Base-by-base conservation (phyloP, 129 eudicot species). In the Lactuca saligna region DNA sequence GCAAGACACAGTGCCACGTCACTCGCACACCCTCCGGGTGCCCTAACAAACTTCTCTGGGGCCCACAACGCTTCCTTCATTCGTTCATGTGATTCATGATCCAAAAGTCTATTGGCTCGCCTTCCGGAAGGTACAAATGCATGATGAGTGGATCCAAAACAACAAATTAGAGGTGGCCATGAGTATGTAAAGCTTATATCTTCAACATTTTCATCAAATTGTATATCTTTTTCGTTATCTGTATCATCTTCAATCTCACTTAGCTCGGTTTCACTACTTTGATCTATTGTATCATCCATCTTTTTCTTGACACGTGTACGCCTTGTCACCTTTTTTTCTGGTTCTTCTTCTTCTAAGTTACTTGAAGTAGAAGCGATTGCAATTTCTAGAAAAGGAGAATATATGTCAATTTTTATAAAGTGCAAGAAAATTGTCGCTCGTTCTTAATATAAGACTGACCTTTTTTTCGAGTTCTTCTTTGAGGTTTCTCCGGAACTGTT, bases 161-260 rank as follows among this genome's bases (percentile, higher is more conserved):
- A 89, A 74, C 97, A 94, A 59, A 94, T 87, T 15, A 94, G 84
- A 61, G 99, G 96, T 14, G 97, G 96, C 97, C 97, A 89, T 9
- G 90, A 81, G 51, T 89, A 83, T 10, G 95, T 84, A 63, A 75
- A 81, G 77, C 93, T 83, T 62, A 87, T 87, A 76, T 83, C 97
- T 70, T 75, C 90, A 15, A 66, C 85, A 61, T 65, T 87, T 48
- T 78, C 79, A 41, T 66, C 88, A 11, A 86, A 14, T 55, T 82
- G 85, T 17, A 84, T 56, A 2, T 80, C 97, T 50, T 76, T 69
- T 66, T 80, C 91, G 61, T 79, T 72, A 57, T 86, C 92, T 6
- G 76, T 62, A 14, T 83, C 87, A 31, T 62, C 93, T 48, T 89
- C 93, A 42, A 14, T 44, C 38, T 86, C 90, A 68, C 87, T 76